phyloP scores from a whole-genome alignment of 177 flowering plant species.

The Vitis hybrid region DNA sequence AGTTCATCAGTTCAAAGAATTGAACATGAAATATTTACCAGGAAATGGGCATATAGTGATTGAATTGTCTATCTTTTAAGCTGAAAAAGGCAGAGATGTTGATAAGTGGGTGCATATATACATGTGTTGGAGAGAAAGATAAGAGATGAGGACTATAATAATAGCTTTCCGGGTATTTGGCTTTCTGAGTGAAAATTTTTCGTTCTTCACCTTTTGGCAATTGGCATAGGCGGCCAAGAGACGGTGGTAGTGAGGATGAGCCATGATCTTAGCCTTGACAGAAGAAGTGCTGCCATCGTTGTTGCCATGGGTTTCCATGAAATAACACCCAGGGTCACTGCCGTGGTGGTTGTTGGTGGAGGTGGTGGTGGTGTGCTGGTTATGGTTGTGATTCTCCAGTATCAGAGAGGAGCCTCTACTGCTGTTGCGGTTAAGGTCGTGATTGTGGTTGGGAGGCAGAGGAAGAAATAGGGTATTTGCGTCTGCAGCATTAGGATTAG shows the following conservation, averaged over 20 bases:
- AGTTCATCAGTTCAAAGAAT: too few relatives aligned
- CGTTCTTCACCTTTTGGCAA: conserved; percentile 75
- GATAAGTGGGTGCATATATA: too few relatives aligned
- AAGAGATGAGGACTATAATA: neutral
- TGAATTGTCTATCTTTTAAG: too few relatives aligned
- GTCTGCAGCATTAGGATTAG: conserved; percentile 13
- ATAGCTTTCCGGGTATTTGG: neutral
- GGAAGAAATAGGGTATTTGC: conserved; percentile 32
- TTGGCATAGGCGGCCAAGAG: conserved; percentile 83
- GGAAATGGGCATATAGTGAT: too few relatives aligned
- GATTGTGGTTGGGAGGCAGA: conserved; percentile 23
- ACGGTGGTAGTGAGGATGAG: conserved; percentile 95
- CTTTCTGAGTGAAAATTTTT: neutral
- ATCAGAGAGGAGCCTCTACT: conserved; percentile 21
- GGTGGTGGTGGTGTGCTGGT: conserved; percentile 10
- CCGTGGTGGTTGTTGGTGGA: too few relatives aligned
- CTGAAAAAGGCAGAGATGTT: too few relatives aligned
- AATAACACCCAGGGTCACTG: conserved; percentile 25
- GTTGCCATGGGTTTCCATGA: conserved; percentile 39
- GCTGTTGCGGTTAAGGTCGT: conserved; percentile 16
- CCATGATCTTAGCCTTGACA: conserved; percentile 89
- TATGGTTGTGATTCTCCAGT: conserved; percentile 24
- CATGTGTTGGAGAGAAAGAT: neutral
- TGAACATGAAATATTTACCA: too few relatives aligned
- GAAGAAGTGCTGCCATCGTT: conserved; percentile 22